Conservation (phyloP, 345 rosid genomes). For the Populus alba region DNA sequence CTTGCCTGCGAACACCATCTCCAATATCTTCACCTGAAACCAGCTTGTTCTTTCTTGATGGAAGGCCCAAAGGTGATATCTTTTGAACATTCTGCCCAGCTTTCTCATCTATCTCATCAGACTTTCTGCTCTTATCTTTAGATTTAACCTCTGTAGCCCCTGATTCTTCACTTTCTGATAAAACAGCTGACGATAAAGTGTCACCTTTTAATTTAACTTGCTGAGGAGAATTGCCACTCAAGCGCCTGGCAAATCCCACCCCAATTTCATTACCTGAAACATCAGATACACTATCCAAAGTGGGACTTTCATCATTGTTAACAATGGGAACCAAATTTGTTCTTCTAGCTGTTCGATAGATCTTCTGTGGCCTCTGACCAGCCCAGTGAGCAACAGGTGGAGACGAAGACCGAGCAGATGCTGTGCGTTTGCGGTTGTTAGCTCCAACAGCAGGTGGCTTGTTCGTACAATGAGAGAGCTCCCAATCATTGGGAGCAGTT, state of each 20-base stretch:
- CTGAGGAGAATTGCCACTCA: constrained; percentile 69
- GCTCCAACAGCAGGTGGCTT: constrained; percentile 66
- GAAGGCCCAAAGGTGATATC: constrained; percentile 45
- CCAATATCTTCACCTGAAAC: constrained; percentile 62
- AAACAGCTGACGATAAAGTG: constrained; percentile 56
- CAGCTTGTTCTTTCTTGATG: constrained; percentile 77
- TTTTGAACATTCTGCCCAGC: constrained; percentile 61
- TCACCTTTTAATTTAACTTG: constrained; percentile 73
- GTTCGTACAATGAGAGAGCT: constrained; percentile 71
- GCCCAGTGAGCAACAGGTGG: constrained; percentile 87
- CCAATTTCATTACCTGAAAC: constrained; percentile 62
- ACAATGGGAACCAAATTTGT: constrained; percentile 67
- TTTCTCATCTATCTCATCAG: constrained; percentile 78
- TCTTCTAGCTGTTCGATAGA: constrained; percentile 81
- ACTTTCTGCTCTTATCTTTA: constrained; percentile 62
- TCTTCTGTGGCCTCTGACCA: constrained; percentile 84
- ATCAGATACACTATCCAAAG: constrained; percentile 63
- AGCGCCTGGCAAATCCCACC: constrained; percentile 58
- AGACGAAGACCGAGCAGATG: constrained; percentile 67
- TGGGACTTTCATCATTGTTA: constrained; percentile 63
- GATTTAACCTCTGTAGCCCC: constrained; percentile 73
- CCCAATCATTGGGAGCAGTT: constrained; percentile 74
- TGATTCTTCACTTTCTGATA: constrained; percentile 94
- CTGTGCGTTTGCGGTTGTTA: constrained; percentile 68
- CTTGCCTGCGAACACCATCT: constrained; percentile 79